Evolutionary conservation across 345 rosid genomes (phyloP), one percentile per base, ranked within the genome.

Genomic region (Aegle marmelos): DNA sequence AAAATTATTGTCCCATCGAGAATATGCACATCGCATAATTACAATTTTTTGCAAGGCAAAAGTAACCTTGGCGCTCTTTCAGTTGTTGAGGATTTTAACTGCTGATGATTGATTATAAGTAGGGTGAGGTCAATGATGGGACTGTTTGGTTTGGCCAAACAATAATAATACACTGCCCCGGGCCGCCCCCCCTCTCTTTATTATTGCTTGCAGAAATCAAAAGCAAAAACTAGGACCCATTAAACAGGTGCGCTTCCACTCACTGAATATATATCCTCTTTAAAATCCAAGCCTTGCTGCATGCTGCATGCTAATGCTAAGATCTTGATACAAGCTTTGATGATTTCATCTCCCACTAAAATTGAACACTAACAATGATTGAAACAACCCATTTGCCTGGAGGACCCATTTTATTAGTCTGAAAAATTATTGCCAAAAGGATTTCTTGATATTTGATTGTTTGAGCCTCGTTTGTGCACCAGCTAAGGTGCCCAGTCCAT

Each of bases 381-480:
- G 82, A 67, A 80, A 69, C 81, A 71, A 78, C 79, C 73, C 50
- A 70, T 72, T 79, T 62, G 36, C 57, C 67, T 70, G 63, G 78
- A 33, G 79, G 84, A 68, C 84, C 84, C 86, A 80, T 68, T 19
- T 14, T 5, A 45, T 45, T 45, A 64, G 13, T 77, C 57, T 6
- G 4, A 41, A 16, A 24, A 58, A 73, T 62, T 63, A 9, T 39
- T 39, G 74, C 72, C 65, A 73, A 70, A 74, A 57, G 66, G 71
- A 58, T 30, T 24, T 17, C 25, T 9, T 58, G 14, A 34, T 63
- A 5, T 53, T 14, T 53, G 57, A 53, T 53, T 11, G 66, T 25
- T 27, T 28, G 34, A 62, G 66, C 66, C 30, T 62, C 16, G 73
- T 74, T 67, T 73, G 45, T 75, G 72, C 61, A 36, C 76, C 76